A percentile compares a stretch with the other conserved stretches of the same genome.
Conservation (phyloP, 2,329 filamentous ascomycete genomes). For the Monascus ruber region DNA sequence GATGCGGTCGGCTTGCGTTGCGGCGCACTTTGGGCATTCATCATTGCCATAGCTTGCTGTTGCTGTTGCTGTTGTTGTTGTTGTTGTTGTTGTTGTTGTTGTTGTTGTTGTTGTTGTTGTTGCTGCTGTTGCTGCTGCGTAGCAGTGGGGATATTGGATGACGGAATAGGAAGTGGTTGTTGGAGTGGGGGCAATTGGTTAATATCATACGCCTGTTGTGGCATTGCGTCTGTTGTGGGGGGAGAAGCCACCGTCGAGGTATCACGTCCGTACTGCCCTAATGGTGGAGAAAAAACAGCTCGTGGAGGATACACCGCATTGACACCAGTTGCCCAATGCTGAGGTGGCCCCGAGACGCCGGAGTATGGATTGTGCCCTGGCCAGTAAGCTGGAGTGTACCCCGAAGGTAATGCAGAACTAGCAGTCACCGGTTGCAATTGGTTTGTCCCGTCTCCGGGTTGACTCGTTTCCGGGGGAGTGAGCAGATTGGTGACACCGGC, state of each 20-base stretch:
- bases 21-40: constrained; percentile 35
- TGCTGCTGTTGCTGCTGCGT: constrained; percentile 16
- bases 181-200: constrained; percentile 53
- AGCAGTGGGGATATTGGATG: constrained; percentile 27
- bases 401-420: constrained; percentile 35
- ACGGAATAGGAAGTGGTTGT: constrained; percentile 45
- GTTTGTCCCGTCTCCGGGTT: constrained; percentile 36
- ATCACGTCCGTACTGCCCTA: constrained; percentile 43
- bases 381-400: constrained; percentile 44
- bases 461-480: constrained; percentile 49
- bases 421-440: constrained; percentile 27
- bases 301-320: constrained; percentile 33
- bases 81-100: no score
- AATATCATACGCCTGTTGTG: constrained; percentile 54
- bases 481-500: constrained; percentile 51
- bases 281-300: constrained; percentile 47
- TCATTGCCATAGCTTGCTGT: constrained; percentile 37
- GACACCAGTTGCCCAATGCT: constrained; percentile 33
- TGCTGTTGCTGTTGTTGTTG: no score
- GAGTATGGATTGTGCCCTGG: constrained; percentile 48
- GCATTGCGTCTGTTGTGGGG: constrained; percentile 31
- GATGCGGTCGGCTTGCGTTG: constrained; percentile 14
- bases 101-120: constrained; percentile 3
- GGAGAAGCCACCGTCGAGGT: constrained; percentile 28
- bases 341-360: constrained; percentile 37